phyloP scores from a whole-genome alignment of 2,329 filamentous ascomycete species.

The Ilyonectria destructans region DNA sequence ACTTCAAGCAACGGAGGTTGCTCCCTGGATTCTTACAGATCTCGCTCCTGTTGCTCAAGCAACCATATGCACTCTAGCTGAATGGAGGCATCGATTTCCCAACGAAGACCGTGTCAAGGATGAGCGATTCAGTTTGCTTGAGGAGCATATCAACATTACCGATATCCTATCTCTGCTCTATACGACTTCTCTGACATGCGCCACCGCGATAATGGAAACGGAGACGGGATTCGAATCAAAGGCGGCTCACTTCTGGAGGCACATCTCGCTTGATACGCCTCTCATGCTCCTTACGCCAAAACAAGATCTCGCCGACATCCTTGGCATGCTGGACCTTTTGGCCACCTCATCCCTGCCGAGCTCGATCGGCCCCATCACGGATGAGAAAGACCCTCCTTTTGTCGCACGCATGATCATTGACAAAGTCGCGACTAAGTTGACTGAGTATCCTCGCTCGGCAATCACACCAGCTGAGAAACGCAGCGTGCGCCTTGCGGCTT shows the following conservation, averaged over 20 bases:
- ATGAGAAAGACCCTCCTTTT: slow-evolving; percentile 60
- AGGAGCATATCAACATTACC: slow-evolving; percentile 73
- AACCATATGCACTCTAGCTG: slow-evolving; percentile 73
- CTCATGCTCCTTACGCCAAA: slow-evolving; percentile 78
- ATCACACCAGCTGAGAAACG: slow-evolving; percentile 59
- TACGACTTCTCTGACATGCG: slow-evolving; percentile 73
- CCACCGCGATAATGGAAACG: slow-evolving; percentile 55
- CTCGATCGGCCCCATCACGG: slow-evolving; percentile 77
- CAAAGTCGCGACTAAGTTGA: slow-evolving; percentile 74
- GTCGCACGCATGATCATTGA: slow-evolving; percentile 70
- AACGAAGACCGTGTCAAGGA: slow-evolving; percentile 65
- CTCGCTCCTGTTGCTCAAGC: slow-evolving; percentile 71
- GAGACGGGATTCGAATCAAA: slow-evolving; percentile 52
- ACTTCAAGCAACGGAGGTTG: slow-evolving; percentile 72
- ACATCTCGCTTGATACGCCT: slow-evolving; percentile 77
- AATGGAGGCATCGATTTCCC: slow-evolving; percentile 68
- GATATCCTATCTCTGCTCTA: slow-evolving; percentile 79
- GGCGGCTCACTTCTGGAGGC: slow-evolving; percentile 74
- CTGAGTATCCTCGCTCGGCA: slow-evolving; percentile 65
- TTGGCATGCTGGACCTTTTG: slow-evolving; percentile 76
- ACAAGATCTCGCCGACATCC: slow-evolving; percentile 76
- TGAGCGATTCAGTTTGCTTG: slow-evolving; percentile 58
- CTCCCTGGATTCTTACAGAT: slow-evolving; percentile 71
- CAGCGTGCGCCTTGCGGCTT: slow-evolving; percentile 61
- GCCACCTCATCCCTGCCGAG: slow-evolving; percentile 75